Base-by-base conservation (phyloP, 805 yeast genomes). In the Hemisphaericaspora nanyangensis region DNA sequence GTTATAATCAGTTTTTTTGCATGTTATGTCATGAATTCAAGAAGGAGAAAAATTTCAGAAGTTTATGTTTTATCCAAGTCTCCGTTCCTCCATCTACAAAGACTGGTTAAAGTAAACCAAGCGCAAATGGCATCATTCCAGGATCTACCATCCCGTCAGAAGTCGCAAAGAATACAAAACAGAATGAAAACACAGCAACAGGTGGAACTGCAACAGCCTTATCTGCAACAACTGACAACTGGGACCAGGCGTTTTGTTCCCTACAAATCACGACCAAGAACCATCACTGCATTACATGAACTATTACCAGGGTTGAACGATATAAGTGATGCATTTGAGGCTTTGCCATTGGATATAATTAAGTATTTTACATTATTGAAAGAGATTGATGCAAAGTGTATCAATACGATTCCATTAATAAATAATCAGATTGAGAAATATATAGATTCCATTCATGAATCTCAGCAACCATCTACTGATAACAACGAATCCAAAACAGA, bases 301-400 rank as follows among this genome's bases (percentile, higher is more conserved):
- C 56, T 68, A 31, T 53, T 68, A 28, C 95, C 96, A 0, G 98
- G 97, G 1, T 68, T 93, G 38, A 91, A 90, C 63, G 99, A 93
- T 58, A 77, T 93, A 39, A 72, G 86, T 32, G 99, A 93, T 64
- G 90, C 89, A 1, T 76, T 91, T 36, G 95, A 89, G 55, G 96
- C 96, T 17, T 71, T 89, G 46, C 99, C 99, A 0, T 55, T 73
- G 40, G 96, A 88, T 49, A 70, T 87, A 29, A 77, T 89, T 35
- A 77, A 90, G 37, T 91, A 90, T 55, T 80, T 89, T 59, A 93
- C 98, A 1, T 66, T 88, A 12, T 67, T 93, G 47, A 86, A 88
- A 54, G 99, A 93, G 56, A 89, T 93, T 38, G 97, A 90, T 55
- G 97, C 98, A 44, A 91, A 91, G 59, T 87, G 96, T 58, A 84